Conservation (phyloP, 495 filamentous ascomycete species). For the Chlorociboria aeruginascens region DNA sequence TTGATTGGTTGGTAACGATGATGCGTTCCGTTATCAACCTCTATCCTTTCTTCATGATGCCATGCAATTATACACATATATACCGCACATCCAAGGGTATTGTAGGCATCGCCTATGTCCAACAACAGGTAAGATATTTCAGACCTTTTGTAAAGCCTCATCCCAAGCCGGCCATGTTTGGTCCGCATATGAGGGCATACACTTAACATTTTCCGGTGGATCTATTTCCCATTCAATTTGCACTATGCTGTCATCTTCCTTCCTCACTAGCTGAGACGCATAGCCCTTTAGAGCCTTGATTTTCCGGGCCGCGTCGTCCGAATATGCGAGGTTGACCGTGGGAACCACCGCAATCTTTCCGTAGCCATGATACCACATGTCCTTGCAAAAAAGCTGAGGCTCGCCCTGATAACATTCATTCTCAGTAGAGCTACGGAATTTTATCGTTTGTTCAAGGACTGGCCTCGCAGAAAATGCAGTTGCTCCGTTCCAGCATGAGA, state of each 20-base stretch:
- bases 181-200: slow-evolving; percentile 13
- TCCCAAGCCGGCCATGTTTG: slow-evolving; percentile 11
- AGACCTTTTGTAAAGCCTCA: slow-evolving; percentile 2
- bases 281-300: slow-evolving; percentile 33
- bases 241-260: slow-evolving; percentile 4
- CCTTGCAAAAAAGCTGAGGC: slow-evolving; percentile 35
- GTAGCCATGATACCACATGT: slow-evolving; percentile 32
- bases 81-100: no score
- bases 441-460: slow-evolving; percentile 21
- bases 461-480: slow-evolving; percentile 23
- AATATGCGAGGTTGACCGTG: slow-evolving; percentile 35
- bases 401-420: slow-evolving; percentile 37
- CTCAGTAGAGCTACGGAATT: slow-evolving; percentile 25
- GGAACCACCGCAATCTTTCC: slow-evolving; percentile 39
- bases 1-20: no score
- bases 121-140: no score
- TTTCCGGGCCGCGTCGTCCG: slow-evolving; percentile 21
- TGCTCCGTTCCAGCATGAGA: slow-evolving; percentile 42
- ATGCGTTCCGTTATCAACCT: no score
- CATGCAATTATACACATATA: no score
- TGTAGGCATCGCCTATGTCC: no score
- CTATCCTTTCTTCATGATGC: no score
- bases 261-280: slow-evolving; percentile 20
- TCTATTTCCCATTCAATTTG: slow-evolving; percentile 19
- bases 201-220: slow-evolving; percentile 20